Base-by-base conservation (phyloP, 345 rosid species). In the Noccaea caerulescens region DNA sequence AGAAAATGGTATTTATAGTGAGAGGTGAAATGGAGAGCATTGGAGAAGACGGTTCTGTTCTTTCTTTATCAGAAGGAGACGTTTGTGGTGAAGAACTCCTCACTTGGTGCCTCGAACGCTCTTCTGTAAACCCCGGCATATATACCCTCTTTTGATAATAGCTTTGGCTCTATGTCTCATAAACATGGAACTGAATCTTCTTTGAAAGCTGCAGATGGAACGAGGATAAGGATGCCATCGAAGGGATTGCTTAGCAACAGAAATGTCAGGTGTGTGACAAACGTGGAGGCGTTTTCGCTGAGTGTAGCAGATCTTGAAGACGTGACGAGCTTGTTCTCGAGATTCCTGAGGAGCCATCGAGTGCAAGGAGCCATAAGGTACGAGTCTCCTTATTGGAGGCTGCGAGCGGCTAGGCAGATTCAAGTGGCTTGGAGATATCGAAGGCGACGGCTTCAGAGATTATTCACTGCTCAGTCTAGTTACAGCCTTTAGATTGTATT, bases 351-450 rank as follows among this genome's bases (percentile, higher is more conserved):
- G 25, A 85, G 78, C 41, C 85, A 85, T 54, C 81, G 87, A 5
- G 90, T 93, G 66, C 93, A 85, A 81, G 88, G 97, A 77, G 98
- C 96, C 52, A 86, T 92, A 74, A 88, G 94, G 83, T 85, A 93
- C 58, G 83, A 83, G 69, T 93, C 93, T 7, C 98, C 92, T 5
- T 87, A 86, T 67, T 88, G 96, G 97, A 85, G 88, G 73, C 59
- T 76, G 76, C 46, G 77, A 8, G 97, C 92, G 6, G 89, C 92
- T 25, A 75, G 38, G 11, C 79, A 69, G 41, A 88, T 90, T 62
- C 97, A 88, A 80, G 93, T 90, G 58, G 87, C 91, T 4, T 88
- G 98, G 98, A 87, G 92, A 84, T 87, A 90, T 65, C 69, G 89
- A 67, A 86, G 78, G 80, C 87, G 86, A 71, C 63, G 88, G 30